Base-by-base conservation (phyloP, 192 early-diverging fungal genomes). In the Coemansia sp. region DNA sequence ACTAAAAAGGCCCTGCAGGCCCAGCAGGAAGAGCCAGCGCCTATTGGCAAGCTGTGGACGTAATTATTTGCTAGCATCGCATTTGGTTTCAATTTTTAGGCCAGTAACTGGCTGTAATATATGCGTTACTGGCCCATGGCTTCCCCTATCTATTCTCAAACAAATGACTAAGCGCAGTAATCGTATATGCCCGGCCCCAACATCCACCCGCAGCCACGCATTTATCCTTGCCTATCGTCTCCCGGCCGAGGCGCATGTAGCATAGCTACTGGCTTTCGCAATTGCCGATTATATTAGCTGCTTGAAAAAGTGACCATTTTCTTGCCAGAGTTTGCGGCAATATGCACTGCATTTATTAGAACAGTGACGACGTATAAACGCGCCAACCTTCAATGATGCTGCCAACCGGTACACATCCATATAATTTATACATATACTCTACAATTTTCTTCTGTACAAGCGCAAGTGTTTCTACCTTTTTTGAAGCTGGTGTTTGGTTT, bases 1-100 rank as follows among this genome's bases (percentile, higher is more conserved):
- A 61, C 70, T 2, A 81, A 66, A 23, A 64, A 45, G 56, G 66
- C 67, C 2, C 43, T 75, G 47, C 61, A 75, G 41, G 62, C 59
- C 21, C 79, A 81, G 14, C 23, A 62, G 41, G 65, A 68, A 11
- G 61, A 54, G 43, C 72, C 69, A n/a, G 38, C 63, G 8, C 70
- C 79, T 9, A 62, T 81, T 17, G 68, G 56, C 19, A 75, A 63
- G 57, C 59, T 81, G 25, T 81, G 79, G 79, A 48, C 51, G 11
- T 61, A 62, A 25, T n/a, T 49, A 7, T 21, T 49, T 49, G 17
- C 48, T 21, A 49, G 19, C 48, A 19, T 49, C 14, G 5, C 4
- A n/a, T n/a, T 47, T 47, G 12, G 43, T 12, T 47, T 17, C 43
- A 47, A 47, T 47, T 47, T 47, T 5, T 4, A 17, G n/a, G 14